A percentile compares a stretch with the other conserved stretches of the same genome.
Conservation (phyloP, 2,329 filamentous ascomycete species). For the Fusarium heterosporum region DNA sequence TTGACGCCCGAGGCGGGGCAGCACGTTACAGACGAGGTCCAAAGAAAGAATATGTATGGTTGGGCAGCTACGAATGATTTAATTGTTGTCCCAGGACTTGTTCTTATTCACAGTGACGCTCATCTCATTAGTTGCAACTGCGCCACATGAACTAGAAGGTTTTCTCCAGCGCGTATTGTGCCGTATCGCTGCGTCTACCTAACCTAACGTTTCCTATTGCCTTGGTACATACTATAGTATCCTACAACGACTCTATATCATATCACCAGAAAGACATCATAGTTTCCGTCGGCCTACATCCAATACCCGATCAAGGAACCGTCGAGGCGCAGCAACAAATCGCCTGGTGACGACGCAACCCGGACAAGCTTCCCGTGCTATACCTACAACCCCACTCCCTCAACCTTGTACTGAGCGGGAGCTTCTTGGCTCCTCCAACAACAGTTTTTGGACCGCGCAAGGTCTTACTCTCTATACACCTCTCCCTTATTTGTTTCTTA, state of each 20-base stretch:
- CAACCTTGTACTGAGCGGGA: slow-evolving; percentile 24
- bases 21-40: neutral
- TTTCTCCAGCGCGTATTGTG: slow-evolving; percentile 9
- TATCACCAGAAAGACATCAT: slow-evolving; percentile 7
- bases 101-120: slow-evolving; percentile 7
- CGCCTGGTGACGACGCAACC: slow-evolving; percentile 37
- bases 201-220: slow-evolving; percentile 14
- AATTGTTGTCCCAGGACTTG: neutral
- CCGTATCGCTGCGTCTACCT: slow-evolving; percentile 13
- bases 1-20: slow-evolving; percentile 27
- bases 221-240: neutral
- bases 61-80: slow-evolving; percentile 21
- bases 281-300: slow-evolving; percentile 12
- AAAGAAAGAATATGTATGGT: slow-evolving; percentile 23
- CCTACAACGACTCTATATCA: slow-evolving; percentile 2
- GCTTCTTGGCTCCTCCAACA: slow-evolving; percentile 35
- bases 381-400: slow-evolving; percentile 38
- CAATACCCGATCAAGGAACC: slow-evolving; percentile 18
- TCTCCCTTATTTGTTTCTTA: neutral
- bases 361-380: slow-evolving; percentile 15
- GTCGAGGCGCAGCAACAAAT: slow-evolving; percentile 39
- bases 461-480: neutral
- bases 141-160: slow-evolving; percentile 29
- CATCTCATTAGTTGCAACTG: slow-evolving; percentile 5
- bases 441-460: slow-evolving; percentile 15